A percentile compares a stretch with the other conserved stretches of the same genome.
phyloP scores from a whole-genome alignment of 2,329 filamentous ascomycete species.

The Chaetomiaceae sp. region DNA sequence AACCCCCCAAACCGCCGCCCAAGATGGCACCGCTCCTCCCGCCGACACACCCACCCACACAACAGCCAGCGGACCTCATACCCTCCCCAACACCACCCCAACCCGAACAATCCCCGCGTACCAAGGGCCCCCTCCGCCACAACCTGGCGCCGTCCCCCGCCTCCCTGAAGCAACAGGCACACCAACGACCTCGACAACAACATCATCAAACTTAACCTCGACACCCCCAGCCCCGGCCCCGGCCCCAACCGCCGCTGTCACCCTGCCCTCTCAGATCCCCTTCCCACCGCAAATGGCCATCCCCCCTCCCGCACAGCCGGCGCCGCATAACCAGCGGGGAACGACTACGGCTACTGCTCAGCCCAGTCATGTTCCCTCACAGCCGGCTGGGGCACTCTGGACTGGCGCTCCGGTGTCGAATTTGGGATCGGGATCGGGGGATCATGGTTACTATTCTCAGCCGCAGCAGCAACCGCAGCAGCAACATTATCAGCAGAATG shows the following conservation, averaged over 20 bases:
- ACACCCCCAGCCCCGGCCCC: conserved; percentile 39
- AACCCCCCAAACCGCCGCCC: conserved; percentile 42
- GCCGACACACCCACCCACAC: conserved; percentile 21
- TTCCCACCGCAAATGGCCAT: conserved; percentile 49
- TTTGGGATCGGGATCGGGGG: not conserved
- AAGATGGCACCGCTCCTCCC: conserved; percentile 25
- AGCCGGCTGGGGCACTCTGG: no score
- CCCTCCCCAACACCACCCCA: conserved; percentile 3
- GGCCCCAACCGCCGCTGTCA: conserved; percentile 32
- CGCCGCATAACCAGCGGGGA: conserved; percentile 40
- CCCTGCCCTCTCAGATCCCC: conserved; percentile 26
- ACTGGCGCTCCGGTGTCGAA: no score
- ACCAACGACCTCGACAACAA: conserved; percentile 20
- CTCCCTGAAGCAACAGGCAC: conserved; percentile 32
- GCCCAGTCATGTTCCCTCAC: no score
- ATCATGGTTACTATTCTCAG: not conserved
- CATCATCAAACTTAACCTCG: conserved; percentile 33
- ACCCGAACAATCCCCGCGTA: conserved; percentile 29
- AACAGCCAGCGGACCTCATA: conserved; percentile 16
- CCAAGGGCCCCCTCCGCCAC: conserved; percentile 49
- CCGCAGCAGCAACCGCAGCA: no score
- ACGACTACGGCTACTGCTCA: conserved; percentile 39
- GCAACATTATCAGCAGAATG: conserved; percentile 1
- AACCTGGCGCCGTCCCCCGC: conserved; percentile 52
- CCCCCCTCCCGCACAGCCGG: conserved; percentile 42